Evolutionary conservation across 192 early-diverging fungal species (phyloP).

Genomic region (Coemansia sp.): DNA sequence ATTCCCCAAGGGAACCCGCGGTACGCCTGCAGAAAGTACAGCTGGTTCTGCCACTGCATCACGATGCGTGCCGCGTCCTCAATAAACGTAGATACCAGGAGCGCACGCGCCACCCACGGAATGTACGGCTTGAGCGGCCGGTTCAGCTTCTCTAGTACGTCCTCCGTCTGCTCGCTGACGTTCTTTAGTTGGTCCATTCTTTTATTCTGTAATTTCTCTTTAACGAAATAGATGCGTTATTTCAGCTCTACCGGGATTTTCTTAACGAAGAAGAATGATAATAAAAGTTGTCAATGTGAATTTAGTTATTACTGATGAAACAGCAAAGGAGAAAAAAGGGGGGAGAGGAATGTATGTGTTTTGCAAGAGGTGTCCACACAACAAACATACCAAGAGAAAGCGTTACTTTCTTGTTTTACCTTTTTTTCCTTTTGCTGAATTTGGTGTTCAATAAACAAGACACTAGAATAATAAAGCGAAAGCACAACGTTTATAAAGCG

Average conservation of each 20-base stretch:
- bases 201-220: background rate
- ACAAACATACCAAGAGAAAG: background rate
- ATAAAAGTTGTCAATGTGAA: too few relatives aligned
- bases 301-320: background rate
- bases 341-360: background rate
- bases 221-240: too few relatives aligned
- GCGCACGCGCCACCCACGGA: conserved; percentile 84
- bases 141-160: conserved; percentile 70
- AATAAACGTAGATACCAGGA: conserved; percentile 95
- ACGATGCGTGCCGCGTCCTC: conserved; percentile 90
- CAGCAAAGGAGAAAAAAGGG: background rate
- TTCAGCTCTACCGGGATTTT: too few relatives aligned
- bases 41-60: conserved; percentile 88
- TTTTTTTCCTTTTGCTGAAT: background rate
- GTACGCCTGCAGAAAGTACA: conserved; percentile 78
- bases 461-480: too few relatives aligned
- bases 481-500: too few relatives aligned
- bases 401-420: background rate
- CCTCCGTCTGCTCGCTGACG: conserved; percentile 66
- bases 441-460: background rate
- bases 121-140: conserved; percentile 88
- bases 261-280: background rate
- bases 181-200: conserved; percentile 50
- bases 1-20: conserved; percentile 78
- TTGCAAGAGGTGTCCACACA: too few relatives aligned